Conservation (phyloP, 2,329 filamentous ascomycete species). For the Rugonectria rugulosa region DNA sequence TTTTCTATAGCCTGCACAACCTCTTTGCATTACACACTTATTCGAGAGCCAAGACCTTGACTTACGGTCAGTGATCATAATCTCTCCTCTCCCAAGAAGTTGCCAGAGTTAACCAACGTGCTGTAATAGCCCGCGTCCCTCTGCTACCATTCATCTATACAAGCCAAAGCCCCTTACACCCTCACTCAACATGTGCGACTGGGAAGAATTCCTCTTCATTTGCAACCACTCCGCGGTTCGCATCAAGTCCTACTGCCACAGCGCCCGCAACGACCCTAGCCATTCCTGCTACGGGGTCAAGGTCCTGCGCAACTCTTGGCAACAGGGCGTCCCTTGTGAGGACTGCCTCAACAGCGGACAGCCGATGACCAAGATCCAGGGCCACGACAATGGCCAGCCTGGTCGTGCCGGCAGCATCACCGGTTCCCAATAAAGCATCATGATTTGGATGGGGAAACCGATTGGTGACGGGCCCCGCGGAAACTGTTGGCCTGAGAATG, state of each 20-base stretch:
- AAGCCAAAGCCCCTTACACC: background rate
- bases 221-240: constrained; percentile 69
- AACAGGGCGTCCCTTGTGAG: constrained; percentile 62
- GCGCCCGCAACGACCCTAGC: constrained; percentile 74
- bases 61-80: background rate
- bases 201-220: constrained; percentile 71
- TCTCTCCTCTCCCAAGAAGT: background rate
- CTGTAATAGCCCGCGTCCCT: background rate
- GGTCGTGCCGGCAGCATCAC: background rate
- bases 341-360: constrained; percentile 45
- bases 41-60: background rate
- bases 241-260: constrained; percentile 76
- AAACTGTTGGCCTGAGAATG: background rate
- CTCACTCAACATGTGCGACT: constrained; percentile 69
- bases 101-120: background rate
- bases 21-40: background rate
- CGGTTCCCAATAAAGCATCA: background rate
- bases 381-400: background rate
- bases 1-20: background rate
- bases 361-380: background rate
- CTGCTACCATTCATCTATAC: background rate
- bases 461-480: background rate
- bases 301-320: constrained; percentile 67
- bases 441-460: background rate
- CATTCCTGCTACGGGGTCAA: constrained; percentile 75